Base-by-base conservation (phyloP, 257 asterid species). In the Linaria vulgaris region DNA sequence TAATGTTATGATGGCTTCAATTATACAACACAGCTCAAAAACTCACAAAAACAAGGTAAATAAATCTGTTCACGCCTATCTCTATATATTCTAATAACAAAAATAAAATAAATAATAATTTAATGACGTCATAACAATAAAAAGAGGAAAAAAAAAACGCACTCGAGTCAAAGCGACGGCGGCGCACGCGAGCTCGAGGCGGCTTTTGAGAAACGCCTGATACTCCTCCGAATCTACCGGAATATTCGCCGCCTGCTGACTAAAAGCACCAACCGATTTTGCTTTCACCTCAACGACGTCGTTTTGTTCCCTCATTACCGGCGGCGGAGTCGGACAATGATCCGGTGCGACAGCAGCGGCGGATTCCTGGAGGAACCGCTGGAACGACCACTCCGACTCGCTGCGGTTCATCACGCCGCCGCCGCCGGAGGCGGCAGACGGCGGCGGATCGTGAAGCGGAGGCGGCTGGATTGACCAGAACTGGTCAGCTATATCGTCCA, bases 311-410 rank as follows among this genome's bases (percentile, higher is more conserved):
- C 27, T 31, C 59, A 68, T 62, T 5, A 77, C 61, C 12, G 79
- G 66, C 0, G 80, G 55, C 15, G 83, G 61, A 37, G 83, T 66
- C 19, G 34, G 19, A 37, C 78, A n/a, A n/a, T n/a, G n/a, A n/a
- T n/a, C 48, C 30, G 74, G 25, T 68, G 50, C 56, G 14, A 63
- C 74, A 80, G 75, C 78, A 13, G 79, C 80, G 30, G 83, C 64
- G 63, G 91, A 85, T 72, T 84, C 91, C 72, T 77, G 91, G n/a
- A 91, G 83, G 72, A 86, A 91, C 9, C 85, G 88, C 70, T 91
- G 94, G 74, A 91, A 80, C 27, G 98, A 95, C 89, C 94, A 91
- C 55, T 91, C 98, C 22, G 98, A 88, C 0, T 87, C 65, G 85
- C 94, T 88, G 19, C 98, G 95, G 61, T 83, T 91, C 85, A 90